Base-by-base conservation (phyloP, 1,139 yeast genomes). In the Blastobotrys buckinghamii region DNA sequence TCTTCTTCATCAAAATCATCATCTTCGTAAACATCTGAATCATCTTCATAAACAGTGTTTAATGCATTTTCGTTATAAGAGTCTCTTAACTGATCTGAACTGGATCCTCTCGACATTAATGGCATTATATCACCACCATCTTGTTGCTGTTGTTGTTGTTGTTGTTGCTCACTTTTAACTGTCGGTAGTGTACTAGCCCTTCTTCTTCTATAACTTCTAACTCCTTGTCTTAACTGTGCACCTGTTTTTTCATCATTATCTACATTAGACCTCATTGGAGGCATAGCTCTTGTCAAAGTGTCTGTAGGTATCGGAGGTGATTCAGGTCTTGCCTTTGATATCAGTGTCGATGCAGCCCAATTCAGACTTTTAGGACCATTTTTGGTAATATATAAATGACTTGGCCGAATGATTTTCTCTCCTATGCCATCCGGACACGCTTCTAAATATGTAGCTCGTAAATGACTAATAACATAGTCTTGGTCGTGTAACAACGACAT, bases 391-490 rank as follows among this genome's bases (percentile, higher is more conserved):
- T 62, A 62, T 47, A 62, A 48, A 39, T 59, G 66, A 15, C 63
- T 51, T n/a, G 67, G 67, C 24, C 58, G 49, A 39, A 64, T 61
- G 32, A 64, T 55, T 39, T 62, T 55, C 38, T 60, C 60, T n/a
- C 67, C 67, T n/a, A 64, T 59, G 12, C 66, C 65, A 52, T 64
- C 68, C 10, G 58, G 60, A 35, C 62, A 57, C 20, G 63, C 53
- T 42, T 63, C 61, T 20, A 64, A 57, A 52, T 67, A 67, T 33
- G 63, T 58, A 8, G 65, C 63, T 39, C 70, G 53, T 24, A 67
- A 56, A 42, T 63, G 63, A 39, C 58, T 57, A 12, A 66, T 57
- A 34, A 67, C 63, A 49, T 62, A 64, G 53, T 62, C 64, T 44
- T 56, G 56, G 46, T 62, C 62, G 52, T 61, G 63, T 41, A 62